Evolutionary conservation across 2,329 filamentous ascomycete genomes (phyloP), one percentile per base, ranked within the genome.

Genomic region (Karstenula rhodostoma): DNA sequence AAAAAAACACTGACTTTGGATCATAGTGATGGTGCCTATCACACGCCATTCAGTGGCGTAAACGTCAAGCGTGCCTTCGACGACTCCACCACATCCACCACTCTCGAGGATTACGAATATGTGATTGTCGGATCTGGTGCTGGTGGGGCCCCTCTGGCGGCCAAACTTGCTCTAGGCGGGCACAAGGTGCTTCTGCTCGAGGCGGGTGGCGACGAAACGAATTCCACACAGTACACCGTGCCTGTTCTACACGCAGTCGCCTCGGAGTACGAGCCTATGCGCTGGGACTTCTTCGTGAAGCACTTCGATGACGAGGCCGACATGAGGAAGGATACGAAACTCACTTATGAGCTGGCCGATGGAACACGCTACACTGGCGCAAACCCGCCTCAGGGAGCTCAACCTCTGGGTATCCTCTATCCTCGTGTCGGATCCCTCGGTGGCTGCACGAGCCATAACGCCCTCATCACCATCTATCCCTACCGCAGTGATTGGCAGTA

Each of bases 281-380:
- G 81, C 47, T 89, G 87, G 87, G 84, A 87, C 70, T 89, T 85
- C 73, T 89, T 85, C 58, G 84, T 88, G 7, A 82, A 82, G 37
- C 86, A 89, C 69, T 88, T 87, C 64, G 77, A 17, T 13, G 12
- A 27, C 13, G 15, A 27, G 15, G 5, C n/a, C 7, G 5, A 27
- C 9, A 23, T 29, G 12, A 6, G 27, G n/a, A 17, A 17, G 12
- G 44, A 48, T 15, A n/a, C 13, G 13, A 40, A 40, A n/a, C 27
- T 29, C 12, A 48, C 44, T 8, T 48, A n/a, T 13, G 7, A n/a
- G 8, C 10, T 15, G 25, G 7, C 44, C 27, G 6, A 27, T 32
- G 44, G 44, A 8, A n/a, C 17, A 15, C 25, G 13, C 22, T 48
- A 48, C 44, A n/a, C n/a, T 19, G 86, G 86, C 2, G 69, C 80